A percentile compares a stretch with the other conserved stretches of the same genome.
Conservation (phyloP, 2,329 filamentous ascomycete genomes). For the Neofusicoccum sp. region DNA sequence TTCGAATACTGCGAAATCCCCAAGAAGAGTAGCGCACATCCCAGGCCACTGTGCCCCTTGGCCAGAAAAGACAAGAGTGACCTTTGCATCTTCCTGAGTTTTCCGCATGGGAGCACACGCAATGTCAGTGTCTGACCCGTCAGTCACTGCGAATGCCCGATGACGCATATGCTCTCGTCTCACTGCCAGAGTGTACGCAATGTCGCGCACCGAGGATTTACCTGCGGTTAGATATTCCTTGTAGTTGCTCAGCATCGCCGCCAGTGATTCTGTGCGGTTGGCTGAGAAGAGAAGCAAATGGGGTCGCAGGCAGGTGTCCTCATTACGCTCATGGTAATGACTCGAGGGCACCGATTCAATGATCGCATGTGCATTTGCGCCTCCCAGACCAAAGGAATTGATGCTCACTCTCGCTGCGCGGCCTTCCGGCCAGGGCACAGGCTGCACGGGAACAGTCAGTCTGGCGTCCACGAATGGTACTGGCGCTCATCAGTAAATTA, state of each 20-base stretch:
- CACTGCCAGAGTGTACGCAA: slow-evolving; percentile 23
- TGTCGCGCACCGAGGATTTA: neutral
- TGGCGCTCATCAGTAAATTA: no score
- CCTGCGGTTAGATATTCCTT: neutral
- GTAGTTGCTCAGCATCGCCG: neutral
- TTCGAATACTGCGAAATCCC: slow-evolving; percentile 22
- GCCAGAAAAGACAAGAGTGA: slow-evolving; percentile 27
- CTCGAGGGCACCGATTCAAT: neutral
- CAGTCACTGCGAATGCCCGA: slow-evolving; percentile 20
- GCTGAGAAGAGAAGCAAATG: neutral
- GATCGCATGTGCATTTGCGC: slow-evolving; percentile 19
- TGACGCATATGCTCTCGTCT: slow-evolving; percentile 20
- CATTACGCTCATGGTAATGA: no score
- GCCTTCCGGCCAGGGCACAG: neutral
- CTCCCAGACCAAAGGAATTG: slow-evolving; percentile 19
- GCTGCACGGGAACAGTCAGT: slow-evolving; percentile 12
- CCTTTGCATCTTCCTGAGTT: no score
- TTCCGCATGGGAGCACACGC: neutral
- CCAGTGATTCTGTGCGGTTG: neutral
- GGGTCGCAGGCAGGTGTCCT: no score
- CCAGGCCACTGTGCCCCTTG: slow-evolving; percentile 32
- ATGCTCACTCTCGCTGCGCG: neutral
- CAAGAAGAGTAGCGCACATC: slow-evolving; percentile 41
- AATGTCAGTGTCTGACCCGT: neutral
- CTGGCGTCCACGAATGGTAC: slow-evolving; percentile 20